phyloP scores from a whole-genome alignment of 2,329 filamentous ascomycete species.

The Didymella pinodella region DNA sequence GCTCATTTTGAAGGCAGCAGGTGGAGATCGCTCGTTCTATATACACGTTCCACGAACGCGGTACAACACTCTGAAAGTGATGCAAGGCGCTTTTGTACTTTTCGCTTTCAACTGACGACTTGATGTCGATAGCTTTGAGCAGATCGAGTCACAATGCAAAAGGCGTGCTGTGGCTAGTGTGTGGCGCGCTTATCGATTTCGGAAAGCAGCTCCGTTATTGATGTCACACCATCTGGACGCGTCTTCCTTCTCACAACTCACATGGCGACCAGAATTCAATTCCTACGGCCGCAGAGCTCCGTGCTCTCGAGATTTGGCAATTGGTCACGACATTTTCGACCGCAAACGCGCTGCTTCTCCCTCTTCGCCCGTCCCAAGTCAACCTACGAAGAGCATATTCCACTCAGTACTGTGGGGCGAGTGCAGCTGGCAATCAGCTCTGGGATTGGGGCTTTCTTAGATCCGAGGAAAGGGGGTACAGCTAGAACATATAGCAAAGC shows the following conservation, averaged over 20 bases:
- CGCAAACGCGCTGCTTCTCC: slow-evolving; percentile 68
- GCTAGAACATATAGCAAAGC: not conserved
- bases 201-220: slow-evolving; percentile 14
- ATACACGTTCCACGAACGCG: not conserved
- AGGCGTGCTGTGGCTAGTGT: slow-evolving; percentile 25
- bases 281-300: slow-evolving; percentile 18
- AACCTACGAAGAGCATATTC: slow-evolving; percentile 92
- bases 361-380: slow-evolving; percentile 83
- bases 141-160: slow-evolving; percentile 14
- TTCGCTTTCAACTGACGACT: not conserved
- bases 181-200: slow-evolving; percentile 37
- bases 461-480: slow-evolving; percentile 80
- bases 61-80: not conserved
- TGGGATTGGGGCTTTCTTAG: slow-evolving; percentile 67
- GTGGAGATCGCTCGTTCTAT: not conserved
- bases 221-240: slow-evolving; percentile 23
- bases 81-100: not conserved
- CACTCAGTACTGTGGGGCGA: slow-evolving; percentile 80
- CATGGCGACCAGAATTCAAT: slow-evolving; percentile 28
- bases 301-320: not conserved
- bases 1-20: slow-evolving; percentile 3
- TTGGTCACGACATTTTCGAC: not conserved
- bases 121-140: not conserved
- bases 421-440: slow-evolving; percentile 71
- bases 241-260: slow-evolving; percentile 1